Evolutionary conservation across 192 early-diverging fungal species (phyloP), one percentile per base, ranked within the genome.

Genomic region (Phlyctochytrium arcticum): DNA sequence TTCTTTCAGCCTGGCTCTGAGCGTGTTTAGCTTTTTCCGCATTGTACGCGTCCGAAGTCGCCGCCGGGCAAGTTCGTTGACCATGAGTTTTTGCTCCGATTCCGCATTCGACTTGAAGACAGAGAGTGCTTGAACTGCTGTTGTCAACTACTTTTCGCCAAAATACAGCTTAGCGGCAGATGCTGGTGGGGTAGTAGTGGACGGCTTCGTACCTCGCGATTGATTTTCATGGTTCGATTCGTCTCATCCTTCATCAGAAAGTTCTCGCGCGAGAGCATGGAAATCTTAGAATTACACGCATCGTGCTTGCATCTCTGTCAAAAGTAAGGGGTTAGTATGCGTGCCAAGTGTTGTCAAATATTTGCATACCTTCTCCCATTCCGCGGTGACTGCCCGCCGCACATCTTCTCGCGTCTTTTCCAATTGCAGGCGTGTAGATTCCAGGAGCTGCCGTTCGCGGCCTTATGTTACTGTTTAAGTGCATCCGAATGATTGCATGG

Each of bases 31-130:
- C 24, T 60, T 42, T 19, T 62, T 54, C n/a, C 67, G 54, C 37
- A 64, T 59, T n/a, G 54, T 44, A 7, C 63, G 35, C 32, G 50
- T 57, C 46, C 57, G 65, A 5, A 77, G 62, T 5, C 60, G 34
- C 6, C 71, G 57, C 23, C 64, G 29, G 3, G 75, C 75, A 32
- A 71, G 61, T 53, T 77, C 68, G 6, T 62, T 21, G 23, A 77
- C 36, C 54, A 77, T 34, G 7, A 77, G 31, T 5, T 6, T 23
- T 26, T 71, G 55, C 36, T 77, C 75, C 5, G 64, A 55, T 19
- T 50, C 48, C 19, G 56, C 61, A 12, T 23, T 60, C 3, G 63
- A 67, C 17, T 57, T 61, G 44, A 47, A 57, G 6, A 69, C 31
- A 4, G 64, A 57, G n/a, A 77, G 57, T 0, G 64, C 34, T 21